Conservation (phyloP, 768 basidiomycete species). For the Lentinula guzmanii region DNA sequence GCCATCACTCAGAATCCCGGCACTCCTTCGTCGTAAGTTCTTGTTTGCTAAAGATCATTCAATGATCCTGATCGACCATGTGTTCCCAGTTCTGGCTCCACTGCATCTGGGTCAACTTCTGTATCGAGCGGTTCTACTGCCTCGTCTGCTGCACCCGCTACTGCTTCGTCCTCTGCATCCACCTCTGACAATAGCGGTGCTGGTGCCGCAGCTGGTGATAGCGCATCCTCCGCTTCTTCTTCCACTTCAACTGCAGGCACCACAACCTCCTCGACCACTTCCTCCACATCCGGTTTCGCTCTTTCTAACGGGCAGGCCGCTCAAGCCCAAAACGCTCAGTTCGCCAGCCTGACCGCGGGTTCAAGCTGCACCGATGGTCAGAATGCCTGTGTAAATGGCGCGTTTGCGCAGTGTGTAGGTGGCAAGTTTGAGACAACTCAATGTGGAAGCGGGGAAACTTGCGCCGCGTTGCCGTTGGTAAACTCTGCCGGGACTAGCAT, state of each 20-base stretch:
- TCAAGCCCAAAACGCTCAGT: constrained; percentile 32
- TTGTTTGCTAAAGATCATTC: background rate
- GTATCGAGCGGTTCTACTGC: background rate
- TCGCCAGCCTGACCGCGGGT: constrained; percentile 27
- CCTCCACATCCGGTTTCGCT: constrained; percentile 16
- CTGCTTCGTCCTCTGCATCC: constrained; percentile 7
- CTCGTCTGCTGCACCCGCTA: background rate
- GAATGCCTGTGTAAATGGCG: constrained; percentile 34
- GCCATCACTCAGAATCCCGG: constrained; percentile 30
- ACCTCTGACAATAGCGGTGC: constrained; percentile 5
- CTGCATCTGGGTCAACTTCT: background rate
- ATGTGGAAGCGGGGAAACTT: constrained; percentile 24
- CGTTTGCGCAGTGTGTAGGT: constrained; percentile 45
- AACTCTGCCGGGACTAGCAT: constrained; percentile 36
- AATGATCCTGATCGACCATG: background rate
- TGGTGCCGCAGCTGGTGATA: constrained; percentile 2
- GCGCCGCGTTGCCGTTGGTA: constrained; percentile 37
- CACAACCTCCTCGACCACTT: background rate
- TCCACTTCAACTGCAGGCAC: constrained; percentile 1
- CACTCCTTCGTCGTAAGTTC: constrained; percentile 8
- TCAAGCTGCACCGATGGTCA: constrained; percentile 37
- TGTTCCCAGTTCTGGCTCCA: background rate
- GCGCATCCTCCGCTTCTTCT: constrained; percentile 1
- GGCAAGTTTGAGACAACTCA: constrained; percentile 27
- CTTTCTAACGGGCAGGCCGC: constrained; percentile 32